Base-by-base conservation (phyloP, 2,329 filamentous ascomycete genomes). In the Cercospora sesami region DNA sequence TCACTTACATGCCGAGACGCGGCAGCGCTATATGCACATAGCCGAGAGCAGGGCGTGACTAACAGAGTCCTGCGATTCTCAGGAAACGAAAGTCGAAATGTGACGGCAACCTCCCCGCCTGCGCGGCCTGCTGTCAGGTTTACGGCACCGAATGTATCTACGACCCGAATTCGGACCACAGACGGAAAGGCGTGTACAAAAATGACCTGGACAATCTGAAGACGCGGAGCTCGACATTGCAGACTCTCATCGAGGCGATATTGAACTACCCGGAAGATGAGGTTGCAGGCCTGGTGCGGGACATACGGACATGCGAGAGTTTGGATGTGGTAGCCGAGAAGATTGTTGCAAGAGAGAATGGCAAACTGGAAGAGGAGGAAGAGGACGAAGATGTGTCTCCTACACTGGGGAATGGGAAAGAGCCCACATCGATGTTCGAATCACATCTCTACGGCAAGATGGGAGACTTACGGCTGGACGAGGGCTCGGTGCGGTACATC, bases 171-270 rank as follows among this genome's bases (percentile, higher is more conserved):
- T 97, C 94, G 67, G 95, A 99, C 79, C 94, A 97, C 79, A 91
- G 95, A 60, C 90, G 95, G 61, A 98, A 98, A 79, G 95, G 95
- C 68, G 95, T 98, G 60, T 98, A 98, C 80, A 94, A 94, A 76
- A 93, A 97, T 80, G 95, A 97, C 79, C 88, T 91, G 26, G 94
- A 97, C 79, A 92, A 88, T 76, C 86, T 94, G 78, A 96, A 96
- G 81, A 94, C 93, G 23, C 89, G 89, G 70, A 93, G 90, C 75
- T 92, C 92, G 39, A 98, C 94, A 1, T 83, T 98, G 65, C 92
- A 97, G 78, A 93, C 93, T n/a, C 84, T 98, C 42, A 89, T 98
- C 70, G 92, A 97, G 76, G 93, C 94, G 59, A 93, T 99, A 61
- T 84, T 98, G 61, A 97, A 97, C 79, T 93, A 92, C 57, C 86